Percentiles rank a stretch among this genome's conserved stretches.
Evolutionary conservation across 805 yeast genomes (phyloP).

Genomic region (Barnettozyma sp.): DNA sequence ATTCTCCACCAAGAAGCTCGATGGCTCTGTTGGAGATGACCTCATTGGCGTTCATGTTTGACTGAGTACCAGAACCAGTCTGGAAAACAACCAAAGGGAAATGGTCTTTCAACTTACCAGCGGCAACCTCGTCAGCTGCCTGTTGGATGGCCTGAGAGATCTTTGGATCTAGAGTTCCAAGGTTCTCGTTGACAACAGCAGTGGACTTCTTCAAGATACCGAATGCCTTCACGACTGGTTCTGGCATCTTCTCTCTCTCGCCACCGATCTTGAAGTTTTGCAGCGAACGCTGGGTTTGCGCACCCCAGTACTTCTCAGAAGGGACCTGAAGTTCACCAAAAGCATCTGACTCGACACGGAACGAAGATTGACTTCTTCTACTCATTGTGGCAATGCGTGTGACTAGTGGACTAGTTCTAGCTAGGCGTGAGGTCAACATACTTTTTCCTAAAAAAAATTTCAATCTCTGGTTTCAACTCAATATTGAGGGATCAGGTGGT

Average conservation of each 20-base stretch:
- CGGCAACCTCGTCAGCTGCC: conserved; percentile 93
- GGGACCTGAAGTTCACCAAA: conserved; percentile 95
- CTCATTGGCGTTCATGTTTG: conserved; percentile 98
- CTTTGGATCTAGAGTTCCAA: conserved; percentile 81
- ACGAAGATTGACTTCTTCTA: conserved; percentile 11
- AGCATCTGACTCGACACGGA: conserved; percentile 84
- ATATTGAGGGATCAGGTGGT: too few relatives aligned
- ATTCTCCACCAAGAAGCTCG: conserved; percentile 85
- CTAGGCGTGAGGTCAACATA: conserved; percentile 9
- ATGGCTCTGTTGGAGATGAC: conserved; percentile 98
- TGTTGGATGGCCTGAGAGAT: conserved; percentile 77
- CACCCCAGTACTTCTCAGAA: conserved; percentile 89
- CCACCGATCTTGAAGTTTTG: conserved; percentile 97
- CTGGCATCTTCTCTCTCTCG: conserved; percentile 81
- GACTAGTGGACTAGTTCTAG: conserved; percentile 7
- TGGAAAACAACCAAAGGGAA: conserved; percentile 98
- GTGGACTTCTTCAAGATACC: conserved; percentile 93
- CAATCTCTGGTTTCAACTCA: too few relatives aligned
- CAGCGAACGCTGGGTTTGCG: conserved; percentile 92
- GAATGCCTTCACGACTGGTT: conserved; percentile 84
- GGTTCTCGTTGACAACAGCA: conserved; percentile 77
- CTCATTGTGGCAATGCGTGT: conserved; percentile 9
- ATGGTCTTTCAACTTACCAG: conserved; percentile 86
- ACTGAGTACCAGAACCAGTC: conserved; percentile 98
- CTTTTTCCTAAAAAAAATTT: too few relatives aligned